Base-by-base conservation (phyloP, 257 asterid genomes). In the Fraxinus americana region DNA sequence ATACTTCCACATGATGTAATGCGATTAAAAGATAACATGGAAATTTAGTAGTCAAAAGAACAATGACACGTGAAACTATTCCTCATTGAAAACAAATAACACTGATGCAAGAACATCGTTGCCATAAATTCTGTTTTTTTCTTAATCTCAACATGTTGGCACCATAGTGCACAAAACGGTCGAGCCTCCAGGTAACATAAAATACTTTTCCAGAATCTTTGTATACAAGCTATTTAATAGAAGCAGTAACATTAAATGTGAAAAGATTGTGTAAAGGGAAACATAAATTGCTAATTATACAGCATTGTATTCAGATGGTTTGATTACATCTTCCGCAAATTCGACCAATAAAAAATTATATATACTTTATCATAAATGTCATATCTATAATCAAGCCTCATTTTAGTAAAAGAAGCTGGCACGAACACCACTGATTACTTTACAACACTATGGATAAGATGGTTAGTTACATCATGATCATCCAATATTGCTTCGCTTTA, bases 391-490 rank as follows among this genome's bases (percentile, higher is more conserved):
- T 52, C 61, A 52, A 16, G 61, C 23, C 7, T 5, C 63, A 16
- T 50, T 52, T 52, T 52, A 52, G 63, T 1, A 16, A 16, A 52
- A 3, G 23, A 52, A 17, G 63, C 54, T 45, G 19, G 54, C 5
- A 45, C 17, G 54, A 10, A 45, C 54, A 45, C 19, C 19, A 1
- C 54, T 45, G n/a, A 45, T 45, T 3, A 45, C 54, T 45, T 45
- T 3, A 45, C 19, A 45, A 45, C n/a, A 14, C 3, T 45, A 45
- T 13, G 54, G n/a, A 45, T 36, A 77, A 67, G 68, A 78, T 70
- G 74, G 84, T 76, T 78, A 45, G 52, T 36, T 70, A 80, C 29
- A 63, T 70, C 76, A 34, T 73, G 79, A 80, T 78, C 65, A 70
- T 32, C 72, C 73, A 29, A 57, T 77, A 32, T 74, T 52, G 65